Base-by-base conservation (phyloP, 2,329 filamentous ascomycete species). In the Zymoseptoria crescenta region DNA sequence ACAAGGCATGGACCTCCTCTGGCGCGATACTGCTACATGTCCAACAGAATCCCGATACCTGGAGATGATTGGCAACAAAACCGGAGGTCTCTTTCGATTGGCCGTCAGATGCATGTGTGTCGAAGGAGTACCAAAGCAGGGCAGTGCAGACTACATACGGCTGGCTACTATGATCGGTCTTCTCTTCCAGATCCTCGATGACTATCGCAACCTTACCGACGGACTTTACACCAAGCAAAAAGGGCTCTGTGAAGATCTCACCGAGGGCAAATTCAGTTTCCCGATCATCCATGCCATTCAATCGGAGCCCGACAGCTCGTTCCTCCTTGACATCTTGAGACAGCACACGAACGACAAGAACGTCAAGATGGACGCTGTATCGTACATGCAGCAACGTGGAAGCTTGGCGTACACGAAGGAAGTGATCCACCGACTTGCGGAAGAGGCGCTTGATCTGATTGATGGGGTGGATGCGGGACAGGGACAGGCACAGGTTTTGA, bases 251-350 rank as follows among this genome's bases (percentile, higher is more conserved):
- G 93, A 97, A 77, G 94, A 97, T 75, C 77, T 97, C 67, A 96
- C 91, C 0, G 94, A 97, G 77, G 93, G 93, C 63, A 97, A 97
- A 80, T 96, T 96, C 78, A 93, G 88, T 24, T 96, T 96, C 73
- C 91, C 92, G 48, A 87, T 97, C 69, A 96, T 97, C 69, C 93
- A 97, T 77, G 88, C 88, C 73, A 95, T 97, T 67, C 88, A 89
- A 62, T 76, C 87, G 60, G 83, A 91, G 70, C 89, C 84, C 19
- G 76, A 78, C 30, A 89, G 91, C 71, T 79, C 88, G 66, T 87
- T 95, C 69, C 82, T 99, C 57, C 83, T 96, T 73, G 96, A 94
- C 71, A 96, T 97, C 58, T 80, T 97, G 49, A 90, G 90, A 75
- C 92, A 96, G 74, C 93, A 91, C 76, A 91, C 92, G 0, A 83